Percentiles rank a stretch among this genome's conserved stretches.
These are phyloP conservation scores for Monosporascus sp. DNA, from an alignment of 2,329 filamentous ascomycete genomes.

Conservation along the genomic window DNA sequence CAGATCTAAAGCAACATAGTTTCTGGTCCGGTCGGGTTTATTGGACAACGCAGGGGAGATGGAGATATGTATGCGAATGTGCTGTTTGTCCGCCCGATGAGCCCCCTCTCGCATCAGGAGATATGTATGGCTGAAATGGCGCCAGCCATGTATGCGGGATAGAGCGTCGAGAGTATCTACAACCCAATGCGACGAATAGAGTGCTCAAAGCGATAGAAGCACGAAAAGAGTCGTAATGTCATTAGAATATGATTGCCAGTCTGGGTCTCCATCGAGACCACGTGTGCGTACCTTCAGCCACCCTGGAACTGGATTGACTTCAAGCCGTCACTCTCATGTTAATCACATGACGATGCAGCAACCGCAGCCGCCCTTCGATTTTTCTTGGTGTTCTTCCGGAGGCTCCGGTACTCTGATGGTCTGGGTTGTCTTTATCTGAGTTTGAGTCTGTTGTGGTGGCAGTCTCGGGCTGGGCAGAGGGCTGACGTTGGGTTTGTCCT, in stretches of 20 bases:
- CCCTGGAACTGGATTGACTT: conserved; percentile 3
- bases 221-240: conserved; percentile 18
- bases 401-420: conserved; percentile 43
- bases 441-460: conserved; percentile 25
- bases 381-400: conserved; percentile 44
- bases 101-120: too few species aligned
- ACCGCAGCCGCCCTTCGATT: conserved; percentile 56
- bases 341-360: conserved; percentile 72
- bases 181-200: conserved; percentile 10
- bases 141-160: conserved; percentile 7
- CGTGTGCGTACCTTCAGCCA: conserved; percentile 4
- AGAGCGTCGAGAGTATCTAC: conserved; percentile 3
- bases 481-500: conserved; percentile 35
- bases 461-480: conserved; percentile 43
- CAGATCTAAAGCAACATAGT: too few species aligned
- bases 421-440: conserved; percentile 38
- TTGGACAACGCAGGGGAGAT: too few species aligned
- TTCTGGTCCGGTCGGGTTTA: too few species aligned
- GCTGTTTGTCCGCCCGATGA: too few species aligned
- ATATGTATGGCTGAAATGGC: conserved; percentile 1
- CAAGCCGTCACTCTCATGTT: conserved; percentile 9
- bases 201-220: conserved; percentile 11
- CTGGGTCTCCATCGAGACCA: conserved; percentile 8
- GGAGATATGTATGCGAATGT: too few species aligned
- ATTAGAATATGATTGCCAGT: conserved; percentile 12